phyloP scores from a whole-genome alignment of 305 asterid genomes.

The Solanum aculeatissimum region DNA sequence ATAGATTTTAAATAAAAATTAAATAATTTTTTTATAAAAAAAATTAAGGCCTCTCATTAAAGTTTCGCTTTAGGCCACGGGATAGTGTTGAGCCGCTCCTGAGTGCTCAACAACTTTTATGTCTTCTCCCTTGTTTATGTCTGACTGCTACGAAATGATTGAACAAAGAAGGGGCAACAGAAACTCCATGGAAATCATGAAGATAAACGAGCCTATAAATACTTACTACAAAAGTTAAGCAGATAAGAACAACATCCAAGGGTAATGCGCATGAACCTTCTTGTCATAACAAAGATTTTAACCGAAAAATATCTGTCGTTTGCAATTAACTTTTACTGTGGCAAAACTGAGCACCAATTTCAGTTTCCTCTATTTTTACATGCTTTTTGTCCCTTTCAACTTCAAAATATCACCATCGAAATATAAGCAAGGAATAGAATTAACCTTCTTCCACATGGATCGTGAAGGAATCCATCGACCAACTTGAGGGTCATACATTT shows the following conservation, averaged over 20 bases:
- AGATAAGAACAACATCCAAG: neutral
- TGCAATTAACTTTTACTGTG: neutral
- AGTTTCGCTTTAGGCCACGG: too few species aligned
- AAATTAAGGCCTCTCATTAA: too few species aligned
- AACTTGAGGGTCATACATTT: constrained; percentile 57
- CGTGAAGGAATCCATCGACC: constrained; percentile 72
- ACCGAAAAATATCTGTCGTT: neutral
- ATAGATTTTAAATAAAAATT: too few species aligned
- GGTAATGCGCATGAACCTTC: neutral
- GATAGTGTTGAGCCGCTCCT: too few species aligned
- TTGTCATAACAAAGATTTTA: neutral
- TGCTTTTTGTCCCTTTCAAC: neutral
- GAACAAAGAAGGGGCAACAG: neutral
- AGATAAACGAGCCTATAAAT: neutral
- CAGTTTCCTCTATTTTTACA: neutral
- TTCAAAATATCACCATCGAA: neutral
- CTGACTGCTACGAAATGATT: neutral
- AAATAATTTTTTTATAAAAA: too few species aligned
- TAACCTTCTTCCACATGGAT: constrained; percentile 69
- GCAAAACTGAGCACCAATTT: neutral
- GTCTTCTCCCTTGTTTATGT: too few species aligned
- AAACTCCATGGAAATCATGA: too few species aligned
- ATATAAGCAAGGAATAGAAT: neutral
- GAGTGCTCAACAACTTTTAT: too few species aligned
- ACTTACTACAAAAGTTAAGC: neutral